Base-by-base conservation (phyloP, 495 filamentous ascomycete species). In the Annulohypoxylon bovei region DNA sequence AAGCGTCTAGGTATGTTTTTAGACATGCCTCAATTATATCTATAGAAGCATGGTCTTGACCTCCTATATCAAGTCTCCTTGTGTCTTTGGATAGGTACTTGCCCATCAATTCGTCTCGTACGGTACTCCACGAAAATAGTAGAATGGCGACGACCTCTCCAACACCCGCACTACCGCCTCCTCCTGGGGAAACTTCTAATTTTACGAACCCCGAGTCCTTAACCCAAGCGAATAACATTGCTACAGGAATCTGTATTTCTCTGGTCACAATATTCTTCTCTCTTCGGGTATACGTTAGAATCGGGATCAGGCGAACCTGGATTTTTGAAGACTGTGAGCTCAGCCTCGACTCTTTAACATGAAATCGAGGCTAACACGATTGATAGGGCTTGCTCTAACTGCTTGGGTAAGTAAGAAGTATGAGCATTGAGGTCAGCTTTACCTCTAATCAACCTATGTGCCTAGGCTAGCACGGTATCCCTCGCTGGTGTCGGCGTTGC, bases 321-420 rank as follows among this genome's bases (percentile, higher is more conserved):
- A 64, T 72, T 14, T 77, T 74, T 56, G 79, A 81, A 68, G 79
- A 81, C 47, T 77, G 70, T 52, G 68, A 59, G 7, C 39, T 70
- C 0, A 18, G 28, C 4, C 28, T 33, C 5, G 3, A 12, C 23
- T 25, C 2, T 6, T 18, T 7, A 42, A 18, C 22, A 6, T 7
- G 25, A 16, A 30, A 30, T n/a, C 3, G 14, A 30, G 12, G 25
- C 47, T 52, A 30, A 52, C 47, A 52, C 2, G 4, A 11, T 7
- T 16, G 6, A 30, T n/a, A 52, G 47, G 47, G 47, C 47, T 52
- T 4, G 47, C 25, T 16, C 25, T 52, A 9, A 30, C 25, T 28
- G 47, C 47, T 28, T 52, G 25, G 47, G 47, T 30, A 39, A n/a
- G 35, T 12, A 16, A 28, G 14, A 25, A 28, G 5, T 7, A 30